Evolutionary conservation across 495 filamentous ascomycete genomes (phyloP), one percentile per base, ranked within the genome.

Genomic region (Daldinia bambusicola): DNA sequence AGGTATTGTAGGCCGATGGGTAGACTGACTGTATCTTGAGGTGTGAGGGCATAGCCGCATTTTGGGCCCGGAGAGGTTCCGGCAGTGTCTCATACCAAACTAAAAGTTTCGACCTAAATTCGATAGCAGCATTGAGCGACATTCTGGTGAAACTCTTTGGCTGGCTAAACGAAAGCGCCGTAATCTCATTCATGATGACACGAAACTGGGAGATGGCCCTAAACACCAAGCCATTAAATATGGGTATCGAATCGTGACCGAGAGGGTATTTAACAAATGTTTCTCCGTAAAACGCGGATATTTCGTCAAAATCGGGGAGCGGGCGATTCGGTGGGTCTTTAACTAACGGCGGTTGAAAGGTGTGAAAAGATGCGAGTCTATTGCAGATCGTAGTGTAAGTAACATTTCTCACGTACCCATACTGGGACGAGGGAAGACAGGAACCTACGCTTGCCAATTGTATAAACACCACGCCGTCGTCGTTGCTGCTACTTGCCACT

Each of bases 401-500:
- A 50, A 16, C 10, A 31, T 14, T 37, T 13, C 18, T 9, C n/a
- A 50, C 4, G 8, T 8, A 37, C 8, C 18, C 30, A 5, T 13
- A 22, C 14, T 13, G 6, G 9, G 2, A 6, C 2, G 50, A 37
- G 14, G 8, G 10, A 14, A 22, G 36, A 6, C 45, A 13, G 18
- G n/a, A 18, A 52, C 76, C 3, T 77, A 82, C 80, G 71, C 75
- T 67, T 81, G 77, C 72, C 69, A 81, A 14, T 63, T 70, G 41
- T 76, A 82, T n/a, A 81, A 16, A 8, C 34, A 61, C 80, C 80
- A 82, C 1, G 80, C 79, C 1, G 80, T 82, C 20, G 66, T 75
- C 5, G 68, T 61, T 40, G 77, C 72, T 1, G 61, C 76, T 51
- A 68, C 38, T 41, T 70, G 70, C 70, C 70, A 72, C 30, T 72